These are phyloP conservation scores for Colletotrichum eremochloae DNA, from an alignment of 2,329 filamentous ascomycete species.

Conservation along the genomic window DNA sequence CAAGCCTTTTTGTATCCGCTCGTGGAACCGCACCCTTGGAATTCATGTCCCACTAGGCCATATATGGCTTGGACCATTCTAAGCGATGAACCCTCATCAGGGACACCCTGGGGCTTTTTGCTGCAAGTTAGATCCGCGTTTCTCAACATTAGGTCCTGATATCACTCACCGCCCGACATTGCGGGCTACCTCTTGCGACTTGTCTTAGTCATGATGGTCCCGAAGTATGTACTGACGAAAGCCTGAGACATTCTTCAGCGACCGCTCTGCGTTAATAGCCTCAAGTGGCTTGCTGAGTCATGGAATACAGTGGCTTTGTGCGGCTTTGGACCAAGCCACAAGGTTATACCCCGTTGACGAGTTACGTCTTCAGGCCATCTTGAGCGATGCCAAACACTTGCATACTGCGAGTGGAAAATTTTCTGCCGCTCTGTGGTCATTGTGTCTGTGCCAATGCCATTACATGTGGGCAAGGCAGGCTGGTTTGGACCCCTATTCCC, in stretches of 20 bases:
- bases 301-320: conserved; percentile 13
- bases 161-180: conserved; percentile 32
- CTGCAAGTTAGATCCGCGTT: conserved; percentile 22
- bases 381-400: conserved; percentile 28
- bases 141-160: conserved; percentile 30
- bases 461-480: conserved; percentile 20
- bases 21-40: conserved; percentile 37
- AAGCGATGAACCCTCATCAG: conserved; percentile 31
- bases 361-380: conserved; percentile 28
- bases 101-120: background rate
- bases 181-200: conserved; percentile 26
- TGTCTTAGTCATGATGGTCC: background rate
- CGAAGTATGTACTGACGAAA: too few relatives aligned
- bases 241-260: conserved; percentile 14
- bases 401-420: conserved; percentile 20
- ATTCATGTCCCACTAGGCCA: conserved; percentile 1
- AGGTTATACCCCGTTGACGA: conserved; percentile 24
- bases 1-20: conserved; percentile 22
- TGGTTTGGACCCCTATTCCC: conserved; percentile 39
- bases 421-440: conserved; percentile 22
- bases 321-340: conserved; percentile 15
- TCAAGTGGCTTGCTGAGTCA: conserved; percentile 22
- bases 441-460: conserved; percentile 22
- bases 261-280: background rate
- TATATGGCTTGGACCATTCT: conserved; percentile 11